phyloP scores from a whole-genome alignment of 805 yeast species.

The Candida hungchunana region DNA sequence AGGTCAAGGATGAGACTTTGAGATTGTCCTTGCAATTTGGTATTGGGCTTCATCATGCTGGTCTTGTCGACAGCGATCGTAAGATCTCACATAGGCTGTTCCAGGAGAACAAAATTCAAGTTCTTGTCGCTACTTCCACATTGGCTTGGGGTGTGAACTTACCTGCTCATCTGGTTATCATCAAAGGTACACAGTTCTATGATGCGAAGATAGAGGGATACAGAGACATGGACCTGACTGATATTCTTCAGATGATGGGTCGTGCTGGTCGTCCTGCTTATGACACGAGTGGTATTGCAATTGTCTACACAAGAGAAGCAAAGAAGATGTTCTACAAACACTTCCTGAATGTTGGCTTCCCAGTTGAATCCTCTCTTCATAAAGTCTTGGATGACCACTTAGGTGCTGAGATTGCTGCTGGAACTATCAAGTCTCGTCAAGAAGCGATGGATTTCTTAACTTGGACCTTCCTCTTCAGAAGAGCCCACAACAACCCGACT shows the following conservation, averaged over 20 bases:
- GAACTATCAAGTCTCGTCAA: constrained; percentile 73
- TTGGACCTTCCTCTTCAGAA: constrained; percentile 85
- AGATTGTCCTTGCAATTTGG: constrained; percentile 77
- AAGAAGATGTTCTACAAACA: constrained; percentile 82
- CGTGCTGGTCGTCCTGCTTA: constrained; percentile 99
- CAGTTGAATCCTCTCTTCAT: constrained; percentile 83
- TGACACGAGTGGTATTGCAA: constrained; percentile 89
- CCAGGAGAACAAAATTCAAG: constrained; percentile 77
- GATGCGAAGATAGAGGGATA: constrained; percentile 94
- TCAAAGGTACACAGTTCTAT: constrained; percentile 95
- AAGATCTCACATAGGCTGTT: constrained; percentile 85
- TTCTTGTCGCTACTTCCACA: constrained; percentile 92
- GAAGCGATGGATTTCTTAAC: constrained; percentile 97
- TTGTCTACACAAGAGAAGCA: constrained; percentile 79
- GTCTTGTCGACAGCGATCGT: constrained; percentile 87
- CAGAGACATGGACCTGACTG: constrained; percentile 89
- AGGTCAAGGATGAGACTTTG: constrained; percentile 73
- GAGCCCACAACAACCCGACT: constrained; percentile 92
- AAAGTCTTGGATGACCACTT: constrained; percentile 82
- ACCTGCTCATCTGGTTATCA: constrained; percentile 95
- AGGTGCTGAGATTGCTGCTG: constrained; percentile 94
- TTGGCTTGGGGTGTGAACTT: constrained; percentile 99
- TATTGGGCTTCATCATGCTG: constrained; percentile 96
- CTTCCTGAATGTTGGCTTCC: constrained; percentile 88
- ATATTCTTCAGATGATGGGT: constrained; percentile 96